Percentiles rank a stretch among this genome's conserved stretches.
phyloP scores from a whole-genome alignment of 805 yeast species.

The Myxozyma vanderwaltii region DNA sequence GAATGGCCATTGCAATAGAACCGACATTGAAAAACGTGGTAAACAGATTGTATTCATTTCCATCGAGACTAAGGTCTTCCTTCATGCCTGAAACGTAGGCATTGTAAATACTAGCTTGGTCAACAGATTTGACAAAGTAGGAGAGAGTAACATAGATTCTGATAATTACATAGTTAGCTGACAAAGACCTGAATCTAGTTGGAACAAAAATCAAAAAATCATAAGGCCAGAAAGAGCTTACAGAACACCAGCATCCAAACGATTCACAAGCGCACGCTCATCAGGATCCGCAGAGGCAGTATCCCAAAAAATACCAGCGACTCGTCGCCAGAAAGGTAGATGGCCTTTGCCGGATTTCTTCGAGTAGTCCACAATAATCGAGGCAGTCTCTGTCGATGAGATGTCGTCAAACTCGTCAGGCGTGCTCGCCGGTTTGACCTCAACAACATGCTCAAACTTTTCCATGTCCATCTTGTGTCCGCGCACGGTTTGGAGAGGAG shows the following conservation, averaged over 20 bases:
- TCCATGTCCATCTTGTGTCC: too few species aligned
- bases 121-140: slow-evolving; percentile 70
- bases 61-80: slow-evolving; percentile 56
- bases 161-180: background rate
- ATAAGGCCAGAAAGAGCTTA: too few species aligned
- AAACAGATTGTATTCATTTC: slow-evolving; percentile 62
- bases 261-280: slow-evolving; percentile 8
- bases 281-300: background rate
- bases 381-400: too few species aligned
- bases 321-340: background rate
- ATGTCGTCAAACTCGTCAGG: too few species aligned
- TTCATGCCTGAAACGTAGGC: slow-evolving; percentile 69
- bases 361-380: background rate
- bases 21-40: slow-evolving; percentile 63
- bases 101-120: slow-evolving; percentile 58
- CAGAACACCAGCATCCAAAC: slow-evolving; percentile 12
- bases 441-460: too few species aligned
- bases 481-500: too few species aligned
- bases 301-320: slow-evolving; percentile 8
- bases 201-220: too few species aligned
- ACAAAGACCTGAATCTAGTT: too few species aligned
- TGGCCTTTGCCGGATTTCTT: background rate
- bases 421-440: too few species aligned
- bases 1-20: slow-evolving; percentile 60
- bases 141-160: slow-evolving; percentile 54